These are phyloP conservation scores for Leishmania aethiopica DNA, from an alignment of 208 protist genomes.

Conservation along the genomic window DNA sequence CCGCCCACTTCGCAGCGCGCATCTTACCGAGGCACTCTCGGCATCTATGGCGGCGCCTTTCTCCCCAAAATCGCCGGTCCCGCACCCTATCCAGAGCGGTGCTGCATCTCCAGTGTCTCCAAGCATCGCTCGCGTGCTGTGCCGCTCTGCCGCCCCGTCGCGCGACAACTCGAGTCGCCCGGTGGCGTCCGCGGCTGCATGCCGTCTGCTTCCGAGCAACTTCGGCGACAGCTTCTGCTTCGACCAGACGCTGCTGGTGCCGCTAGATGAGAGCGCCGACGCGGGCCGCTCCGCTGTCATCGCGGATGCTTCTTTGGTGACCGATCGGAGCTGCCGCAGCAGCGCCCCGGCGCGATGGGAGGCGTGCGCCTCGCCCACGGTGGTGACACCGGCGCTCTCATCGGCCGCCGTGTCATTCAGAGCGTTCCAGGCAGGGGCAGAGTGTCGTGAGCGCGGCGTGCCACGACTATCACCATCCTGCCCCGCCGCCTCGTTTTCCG, in stretches of 20 bases:
- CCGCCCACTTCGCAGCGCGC: conserved; percentile 17
- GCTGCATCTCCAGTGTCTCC: conserved; percentile 14
- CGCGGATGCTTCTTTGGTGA: conserved; percentile 12
- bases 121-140: conserved; percentile 27
- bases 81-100: not conserved
- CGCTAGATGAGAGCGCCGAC: conserved; percentile 19
- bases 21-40: conserved; percentile 1
- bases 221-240: conserved; percentile 35
- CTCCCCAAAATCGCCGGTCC: conserved; percentile 10
- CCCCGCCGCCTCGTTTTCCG: not conserved
- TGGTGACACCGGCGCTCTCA: conserved; percentile 8
- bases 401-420: conserved; percentile 15
- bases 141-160: conserved; percentile 28
- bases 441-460: conserved; percentile 8
- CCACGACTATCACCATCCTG: conserved; percentile 8
- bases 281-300: conserved; percentile 3
- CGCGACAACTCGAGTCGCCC: conserved; percentile 4
- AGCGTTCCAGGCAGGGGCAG: conserved; percentile 1
- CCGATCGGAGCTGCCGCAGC: conserved; percentile 21
- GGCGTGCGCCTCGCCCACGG: conserved; percentile 7
- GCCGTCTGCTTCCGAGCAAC: conserved; percentile 1
- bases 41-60: not conserved
- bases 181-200: not conserved
- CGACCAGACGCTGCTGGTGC: conserved; percentile 46
- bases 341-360: conserved; percentile 19